Percentiles rank a stretch among this genome's conserved stretches.
phyloP scores from a whole-genome alignment of 164 flowering plant species.

The Berberis thunbergii region DNA sequence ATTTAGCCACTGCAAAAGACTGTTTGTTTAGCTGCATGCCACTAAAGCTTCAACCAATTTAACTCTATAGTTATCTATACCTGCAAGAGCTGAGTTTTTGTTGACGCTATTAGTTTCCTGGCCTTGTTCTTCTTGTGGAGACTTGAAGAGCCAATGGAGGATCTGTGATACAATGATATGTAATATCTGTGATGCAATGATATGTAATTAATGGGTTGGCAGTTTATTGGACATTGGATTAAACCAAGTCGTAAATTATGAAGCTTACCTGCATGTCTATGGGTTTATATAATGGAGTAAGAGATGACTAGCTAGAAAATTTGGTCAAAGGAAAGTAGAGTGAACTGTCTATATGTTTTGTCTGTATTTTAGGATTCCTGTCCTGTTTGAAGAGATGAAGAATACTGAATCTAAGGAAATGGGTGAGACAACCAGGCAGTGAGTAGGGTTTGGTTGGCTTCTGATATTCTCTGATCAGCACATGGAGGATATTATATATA shows the following conservation, averaged over 20 bases:
- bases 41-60: too few species aligned
- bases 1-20: not conserved
- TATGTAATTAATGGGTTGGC: too few species aligned
- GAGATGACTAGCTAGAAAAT: constrained; percentile 1
- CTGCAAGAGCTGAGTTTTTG: too few species aligned
- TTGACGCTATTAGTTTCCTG: too few species aligned
- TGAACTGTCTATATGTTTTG: constrained; percentile 35
- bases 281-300: constrained; percentile 3
- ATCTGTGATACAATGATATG: too few species aligned
- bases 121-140: too few species aligned
- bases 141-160: too few species aligned
- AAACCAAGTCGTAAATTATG: not conserved
- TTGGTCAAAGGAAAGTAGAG: constrained; percentile 32
- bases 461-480: constrained; percentile 9
- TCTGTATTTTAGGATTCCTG: constrained; percentile 33
- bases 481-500: not conserved
- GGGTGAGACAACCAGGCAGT: constrained; percentile 35
- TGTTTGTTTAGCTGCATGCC: too few species aligned
- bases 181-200: too few species aligned
- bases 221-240: too few species aligned
- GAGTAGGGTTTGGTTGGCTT: constrained; percentile 32
- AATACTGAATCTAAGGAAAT: constrained; percentile 22
- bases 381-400: constrained; percentile 20
- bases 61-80: too few species aligned
- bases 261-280: constrained; percentile 30